Evolutionary conservation across 2,329 filamentous ascomycete species (phyloP).

Genomic region (Colletotrichum sp.): DNA sequence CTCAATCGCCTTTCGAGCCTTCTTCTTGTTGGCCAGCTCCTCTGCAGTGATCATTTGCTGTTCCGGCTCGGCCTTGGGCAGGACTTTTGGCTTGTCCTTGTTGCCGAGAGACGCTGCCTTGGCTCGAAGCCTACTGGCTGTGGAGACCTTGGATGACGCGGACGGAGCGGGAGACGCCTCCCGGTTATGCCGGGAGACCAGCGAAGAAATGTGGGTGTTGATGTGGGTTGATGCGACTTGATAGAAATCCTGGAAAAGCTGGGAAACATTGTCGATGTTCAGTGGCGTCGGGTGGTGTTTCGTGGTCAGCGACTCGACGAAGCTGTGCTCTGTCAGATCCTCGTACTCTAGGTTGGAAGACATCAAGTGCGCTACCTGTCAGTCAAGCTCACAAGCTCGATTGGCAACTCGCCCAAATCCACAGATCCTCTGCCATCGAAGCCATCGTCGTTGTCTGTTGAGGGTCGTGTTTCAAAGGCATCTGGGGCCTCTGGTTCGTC

Average conservation of each 20-base stretch:
- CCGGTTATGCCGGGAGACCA: conserved; percentile 77
- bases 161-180: conserved; percentile 64
- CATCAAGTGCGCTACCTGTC: conserved; percentile 67
- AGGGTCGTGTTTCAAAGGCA: conserved; percentile 53
- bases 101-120: conserved; percentile 60
- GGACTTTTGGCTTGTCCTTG: conserved; percentile 54
- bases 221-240: conserved; percentile 80
- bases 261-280: conserved; percentile 80
- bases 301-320: conserved; percentile 87
- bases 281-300: conserved; percentile 87
- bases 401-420: conserved; percentile 87
- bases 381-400: conserved; percentile 88
- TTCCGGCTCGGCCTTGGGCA: conserved; percentile 49
- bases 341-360: background rate
- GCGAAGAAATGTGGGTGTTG: conserved; percentile 81
- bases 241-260: conserved; percentile 97
- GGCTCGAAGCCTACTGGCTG: conserved; percentile 60
- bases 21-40: conserved; percentile 82
- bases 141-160: conserved; percentile 59
- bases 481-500: conserved; percentile 41
- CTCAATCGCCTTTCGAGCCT: conserved; percentile 78
- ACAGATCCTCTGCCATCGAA: conserved; percentile 62
- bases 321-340: conserved; percentile 56
- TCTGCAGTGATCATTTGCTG: conserved; percentile 92
- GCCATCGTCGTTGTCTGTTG: conserved; percentile 48